Percentiles rank a stretch among this genome's conserved stretches.
phyloP scores from a whole-genome alignment of 305 asterid genomes.

The Fraxinus albicans region DNA sequence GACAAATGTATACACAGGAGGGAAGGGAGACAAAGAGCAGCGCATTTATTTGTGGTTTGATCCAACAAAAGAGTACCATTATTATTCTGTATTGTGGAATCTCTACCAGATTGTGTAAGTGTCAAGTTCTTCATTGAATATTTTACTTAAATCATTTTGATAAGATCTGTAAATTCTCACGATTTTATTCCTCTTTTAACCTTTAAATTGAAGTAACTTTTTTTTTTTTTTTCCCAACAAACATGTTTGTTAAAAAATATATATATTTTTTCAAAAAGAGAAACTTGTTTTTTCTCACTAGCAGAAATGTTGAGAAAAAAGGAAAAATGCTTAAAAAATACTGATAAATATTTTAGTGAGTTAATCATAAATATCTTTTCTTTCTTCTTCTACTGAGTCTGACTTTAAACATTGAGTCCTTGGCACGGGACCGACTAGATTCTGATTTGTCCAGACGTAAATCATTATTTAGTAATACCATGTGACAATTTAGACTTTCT shows the following conservation, averaged over 20 bases:
- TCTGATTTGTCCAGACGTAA: not conserved
- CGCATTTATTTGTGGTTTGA: slow-evolving; percentile 73
- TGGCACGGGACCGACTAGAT: slow-evolving; percentile 15
- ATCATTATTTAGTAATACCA: not conserved
- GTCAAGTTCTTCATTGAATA: not conserved
- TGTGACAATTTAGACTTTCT: slow-evolving; percentile 33
- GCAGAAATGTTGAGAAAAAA: not conserved
- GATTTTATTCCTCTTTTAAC: not conserved
- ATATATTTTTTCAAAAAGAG: not conserved
- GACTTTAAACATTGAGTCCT: slow-evolving; percentile 24
- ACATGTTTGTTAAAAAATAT: not conserved
- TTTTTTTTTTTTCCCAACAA: not conserved
- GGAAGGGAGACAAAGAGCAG: slow-evolving; percentile 73
- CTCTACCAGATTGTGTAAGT: slow-evolving; percentile 67
- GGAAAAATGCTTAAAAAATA: too few relatives aligned
- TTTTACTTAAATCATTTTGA: too few relatives aligned
- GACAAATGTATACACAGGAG: slow-evolving; percentile 74
- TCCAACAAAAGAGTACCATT: slow-evolving; percentile 56
- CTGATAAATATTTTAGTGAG: not conserved
- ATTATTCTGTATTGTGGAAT: slow-evolving; percentile 66
- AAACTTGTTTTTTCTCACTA: not conserved
- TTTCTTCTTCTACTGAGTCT: not conserved
- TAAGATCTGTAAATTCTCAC: not conserved
- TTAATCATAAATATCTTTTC: not conserved
- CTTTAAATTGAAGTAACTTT: not conserved